These are phyloP conservation scores for Salix exigua DNA, from an alignment of 345 rosid species.

Conservation along the genomic window DNA sequence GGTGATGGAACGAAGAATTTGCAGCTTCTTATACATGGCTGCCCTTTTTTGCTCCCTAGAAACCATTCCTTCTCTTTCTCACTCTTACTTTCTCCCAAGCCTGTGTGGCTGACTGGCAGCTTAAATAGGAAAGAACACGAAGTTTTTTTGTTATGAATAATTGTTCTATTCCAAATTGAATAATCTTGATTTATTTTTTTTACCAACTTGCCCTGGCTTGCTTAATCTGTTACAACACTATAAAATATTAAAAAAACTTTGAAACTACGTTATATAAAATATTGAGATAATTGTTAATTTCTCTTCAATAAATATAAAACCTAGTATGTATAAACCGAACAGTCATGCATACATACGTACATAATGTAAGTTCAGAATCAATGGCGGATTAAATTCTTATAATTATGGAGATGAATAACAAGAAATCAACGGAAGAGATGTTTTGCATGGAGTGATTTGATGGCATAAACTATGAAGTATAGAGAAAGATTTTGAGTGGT, in stretches of 20 bases:
- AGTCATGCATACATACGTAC: no score
- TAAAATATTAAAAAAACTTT: no score
- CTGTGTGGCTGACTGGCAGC: not conserved
- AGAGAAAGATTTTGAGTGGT: not conserved
- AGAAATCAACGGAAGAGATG: not conserved
- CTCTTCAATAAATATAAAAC: no score
- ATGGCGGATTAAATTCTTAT: no score
- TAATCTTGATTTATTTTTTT: not conserved
- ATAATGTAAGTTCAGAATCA: no score
- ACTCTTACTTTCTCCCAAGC: not conserved
- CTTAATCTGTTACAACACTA: no score
- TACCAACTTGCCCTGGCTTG: not conserved
- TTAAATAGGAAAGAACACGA: not conserved
- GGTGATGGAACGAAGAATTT: conserved; percentile 46
- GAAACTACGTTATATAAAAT: not conserved
- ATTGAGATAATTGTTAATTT: no score
- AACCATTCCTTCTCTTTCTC: not conserved
- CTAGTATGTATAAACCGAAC: no score
- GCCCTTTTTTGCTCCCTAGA: conserved; percentile 54
- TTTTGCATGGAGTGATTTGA: not conserved
- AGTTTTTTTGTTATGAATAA: not conserved
- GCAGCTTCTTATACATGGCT: conserved; percentile 32
- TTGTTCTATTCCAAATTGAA: not conserved
- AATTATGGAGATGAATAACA: no score
- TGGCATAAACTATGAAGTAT: no score